Evolutionary conservation across 2,329 filamentous ascomycete genomes (phyloP), one percentile per base, ranked within the genome.

Genomic region (Aspergillus neoniger): DNA sequence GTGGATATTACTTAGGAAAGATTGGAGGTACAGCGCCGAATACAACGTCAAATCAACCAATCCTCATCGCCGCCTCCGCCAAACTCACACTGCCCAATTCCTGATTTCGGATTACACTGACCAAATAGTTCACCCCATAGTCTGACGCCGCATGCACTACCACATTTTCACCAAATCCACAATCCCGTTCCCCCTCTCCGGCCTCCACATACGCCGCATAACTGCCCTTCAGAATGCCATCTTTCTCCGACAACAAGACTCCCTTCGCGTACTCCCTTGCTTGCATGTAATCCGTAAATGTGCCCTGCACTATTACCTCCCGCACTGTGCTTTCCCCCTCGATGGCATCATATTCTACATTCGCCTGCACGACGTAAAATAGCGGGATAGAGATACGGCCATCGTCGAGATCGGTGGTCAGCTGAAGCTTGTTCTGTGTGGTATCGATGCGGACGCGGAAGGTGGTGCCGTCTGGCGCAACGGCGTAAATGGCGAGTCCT

Each of bases 101-200:
- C 54, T 71, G 66, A 19, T 60, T 67, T 59, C 69, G 65, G 15
- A 73, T 56, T 4, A 73, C 68, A 60, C 65, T 70, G 43, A 73
- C 65, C 19, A 72, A 47, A 38, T 67, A 65, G 38, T 73, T 72
- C 47, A 68, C 67, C 25, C 71, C 69, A 39, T 69, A 64, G 0
- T 66, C 47, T 1, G 67, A 63, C 1, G 68, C 63, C 2, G 71
- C 71, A 65, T 71, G 71, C 30, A 73, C 70, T 21, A 73, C 32
- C 9, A 73, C 71, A 65, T 73, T 72, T 50, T 72, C 70, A 1
- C 71, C 70, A 61, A 66, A 72, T 17, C 69, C 71, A 32, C 69
- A 72, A 38, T 73, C 70, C 9, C 53, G 65, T 36, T 72, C 68
- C 10, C 58, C 53, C 6, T 62, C 59, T 3, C 25, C 68, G 1